Base-by-base conservation (phyloP, 352 stramenopile species). In the Phytophthora ramorum region DNA sequence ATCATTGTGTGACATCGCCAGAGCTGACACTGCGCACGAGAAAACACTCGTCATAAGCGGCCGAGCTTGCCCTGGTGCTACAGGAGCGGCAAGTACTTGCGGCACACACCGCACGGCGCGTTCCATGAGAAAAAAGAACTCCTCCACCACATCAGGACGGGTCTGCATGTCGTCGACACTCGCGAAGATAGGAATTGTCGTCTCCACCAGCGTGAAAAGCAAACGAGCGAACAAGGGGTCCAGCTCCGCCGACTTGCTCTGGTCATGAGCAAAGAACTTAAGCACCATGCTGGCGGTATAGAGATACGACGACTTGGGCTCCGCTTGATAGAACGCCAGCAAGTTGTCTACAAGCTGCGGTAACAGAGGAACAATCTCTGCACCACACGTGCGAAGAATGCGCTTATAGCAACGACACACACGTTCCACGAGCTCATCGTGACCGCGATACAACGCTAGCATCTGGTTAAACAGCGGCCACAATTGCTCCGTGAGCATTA, bases 71-170 rank as follows among this genome's bases (percentile, higher is more conserved):
- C 34, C 48, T 48, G 30, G n/a, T 32, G 35, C 17, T 10, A 73
- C 45, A 6, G 72, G 56, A 44, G 73, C 69, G 8, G 91, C 73
- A 3, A 97, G 71, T 16, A 87, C 73, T 40, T 89, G 80, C 0
- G 95, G 95, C 34, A 97, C 89, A 56, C 86, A 88, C 34, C 82
- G 86, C 9, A 98, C 79, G 46, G 94, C 90, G 19, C 93, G 85
- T 46, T 97, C 90, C 75, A 98, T 94, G 30, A 98, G 73, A 73
- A 93, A 98, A 67, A 99, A 99, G 44, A 98, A 97, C 73, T 98
- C 96, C 71, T 99, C 96, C 8, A 98, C 87, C 30, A 98, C 87
- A 69, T 98, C 95, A 10, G 95, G 96, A 63, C 97, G 84, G 58
- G 70, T 71, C 58, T 77, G 91, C 76, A 80, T 94, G 57, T 71